Percentiles rank a stretch among this genome's conserved stretches.
These are phyloP conservation scores for Meripilus lineatus DNA, from an alignment of 1,284 basidiomycete species.

Conservation along the genomic window DNA sequence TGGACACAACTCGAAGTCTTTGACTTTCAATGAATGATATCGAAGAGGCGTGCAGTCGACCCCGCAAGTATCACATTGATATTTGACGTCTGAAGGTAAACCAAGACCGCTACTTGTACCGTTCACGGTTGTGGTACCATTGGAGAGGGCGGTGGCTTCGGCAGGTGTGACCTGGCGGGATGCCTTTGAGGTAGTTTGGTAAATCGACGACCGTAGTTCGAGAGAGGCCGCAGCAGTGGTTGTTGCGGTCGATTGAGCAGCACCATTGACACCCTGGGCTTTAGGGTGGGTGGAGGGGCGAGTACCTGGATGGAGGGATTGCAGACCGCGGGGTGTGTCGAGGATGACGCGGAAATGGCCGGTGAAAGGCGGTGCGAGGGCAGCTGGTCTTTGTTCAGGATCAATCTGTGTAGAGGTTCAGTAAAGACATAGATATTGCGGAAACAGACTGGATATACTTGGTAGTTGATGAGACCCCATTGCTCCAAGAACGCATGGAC, in stretches of 20 bases:
- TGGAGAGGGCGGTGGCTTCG: constrained; percentile 62
- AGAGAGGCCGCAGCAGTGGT: constrained; percentile 65
- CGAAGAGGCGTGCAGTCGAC: constrained; percentile 86
- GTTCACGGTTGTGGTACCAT: constrained; percentile 43
- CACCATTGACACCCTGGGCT: constrained; percentile 13
- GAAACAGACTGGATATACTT: constrained; percentile 47
- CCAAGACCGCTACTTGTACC: constrained; percentile 39
- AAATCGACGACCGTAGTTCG: constrained; percentile 82
- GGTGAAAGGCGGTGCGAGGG: constrained; percentile 95
- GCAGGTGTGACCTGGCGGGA: constrained; percentile 60
- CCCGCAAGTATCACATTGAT: constrained; percentile 92
- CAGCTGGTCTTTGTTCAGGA: constrained; percentile 91
- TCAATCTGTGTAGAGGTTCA: constrained; percentile 69
- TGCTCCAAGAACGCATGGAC: constrained; percentile 99
- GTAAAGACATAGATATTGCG: constrained; percentile 1
- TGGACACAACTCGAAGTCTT: constrained; percentile 86
- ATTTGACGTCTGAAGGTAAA: constrained; percentile 40
- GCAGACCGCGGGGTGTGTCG: constrained; percentile 94
- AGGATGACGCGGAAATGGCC: constrained; percentile 98
- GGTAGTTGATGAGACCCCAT: constrained; percentile 99
- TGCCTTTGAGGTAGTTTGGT: constrained; percentile 82
- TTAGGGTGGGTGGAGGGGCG: constrained; percentile 45
- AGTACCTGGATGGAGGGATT: constrained; percentile 92
- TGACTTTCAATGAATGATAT: constrained; percentile 92
- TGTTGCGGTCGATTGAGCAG: constrained; percentile 37